A percentile compares a stretch with the other conserved stretches of the same genome.
Evolutionary conservation across 2,329 filamentous ascomycete species (phyloP).

Genomic region (Arthrobotrys entomopaga): DNA sequence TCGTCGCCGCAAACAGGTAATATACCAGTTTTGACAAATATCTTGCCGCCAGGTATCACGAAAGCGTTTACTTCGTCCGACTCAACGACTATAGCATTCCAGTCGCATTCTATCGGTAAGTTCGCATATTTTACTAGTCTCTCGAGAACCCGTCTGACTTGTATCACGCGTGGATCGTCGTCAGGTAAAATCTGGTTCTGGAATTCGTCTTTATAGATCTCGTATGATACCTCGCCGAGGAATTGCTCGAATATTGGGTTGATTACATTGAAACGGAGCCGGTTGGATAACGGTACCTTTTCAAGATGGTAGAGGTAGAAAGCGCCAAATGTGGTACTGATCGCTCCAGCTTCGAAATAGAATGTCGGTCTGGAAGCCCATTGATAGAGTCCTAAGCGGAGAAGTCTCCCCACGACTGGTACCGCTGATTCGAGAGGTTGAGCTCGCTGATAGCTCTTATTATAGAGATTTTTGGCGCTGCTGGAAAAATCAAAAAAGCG

Average conservation of each 20-base stretch:
- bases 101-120: constrained; percentile 67
- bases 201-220: constrained; percentile 68
- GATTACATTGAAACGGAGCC: constrained; percentile 78
- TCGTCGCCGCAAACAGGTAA: constrained; percentile 73
- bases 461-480: too few relatives aligned
- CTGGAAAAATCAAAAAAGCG: too few relatives aligned
- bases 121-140: constrained; percentile 75
- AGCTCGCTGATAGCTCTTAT: too few relatives aligned
- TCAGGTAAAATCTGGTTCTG: constrained; percentile 69
- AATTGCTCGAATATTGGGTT: constrained; percentile 68
- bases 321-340: constrained; percentile 57
- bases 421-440: too few relatives aligned
- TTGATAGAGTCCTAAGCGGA: constrained; percentile 7
- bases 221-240: constrained; percentile 68
- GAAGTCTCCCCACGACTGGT: neutral
- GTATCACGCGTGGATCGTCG: constrained; percentile 67
- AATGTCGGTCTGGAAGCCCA: constrained; percentile 44
- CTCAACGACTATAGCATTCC: constrained; percentile 79
- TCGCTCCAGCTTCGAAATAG: constrained; percentile 21
- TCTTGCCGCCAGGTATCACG: constrained; percentile 80
- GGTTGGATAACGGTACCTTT: constrained; percentile 76
- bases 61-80: constrained; percentile 77
- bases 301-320: constrained; percentile 78
- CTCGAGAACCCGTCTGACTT: constrained; percentile 73
- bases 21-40: constrained; percentile 81